These are phyloP conservation scores for Solanum neorickii DNA, from an alignment of 257 asterid species.

Conservation along the genomic window DNA sequence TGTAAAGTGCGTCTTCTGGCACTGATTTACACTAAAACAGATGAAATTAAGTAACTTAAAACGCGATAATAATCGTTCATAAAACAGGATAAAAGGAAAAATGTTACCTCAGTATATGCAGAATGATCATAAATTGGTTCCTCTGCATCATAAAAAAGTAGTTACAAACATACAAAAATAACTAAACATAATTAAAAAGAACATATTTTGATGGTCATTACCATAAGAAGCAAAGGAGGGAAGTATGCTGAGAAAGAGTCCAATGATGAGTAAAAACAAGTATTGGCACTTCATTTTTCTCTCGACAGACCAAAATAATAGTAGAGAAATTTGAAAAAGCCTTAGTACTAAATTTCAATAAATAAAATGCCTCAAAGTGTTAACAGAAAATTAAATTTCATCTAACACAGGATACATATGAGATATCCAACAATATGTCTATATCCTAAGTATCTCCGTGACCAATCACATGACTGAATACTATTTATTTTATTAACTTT, in stretches of 20 bases:
- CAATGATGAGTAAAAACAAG: background rate
- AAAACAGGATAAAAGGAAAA: background rate
- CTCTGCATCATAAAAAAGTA: background rate
- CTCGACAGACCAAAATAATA: background rate
- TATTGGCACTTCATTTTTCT: background rate
- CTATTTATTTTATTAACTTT: background rate
- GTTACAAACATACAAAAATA: no score
- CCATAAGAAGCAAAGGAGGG: background rate
- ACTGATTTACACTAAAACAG: background rate
- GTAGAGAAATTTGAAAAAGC: background rate
- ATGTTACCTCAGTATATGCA: slow-evolving; percentile 25
- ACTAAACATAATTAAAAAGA: background rate
- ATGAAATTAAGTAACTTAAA: background rate
- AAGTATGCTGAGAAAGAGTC: background rate
- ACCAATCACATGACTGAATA: background rate
- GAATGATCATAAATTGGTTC: slow-evolving; percentile 18
- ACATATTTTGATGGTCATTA: background rate
- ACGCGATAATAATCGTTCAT: background rate
- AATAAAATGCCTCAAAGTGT: background rate
- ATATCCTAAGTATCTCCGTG: background rate
- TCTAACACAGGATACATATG: background rate
- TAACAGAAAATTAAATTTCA: background rate
- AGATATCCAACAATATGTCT: background rate
- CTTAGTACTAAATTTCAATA: background rate
- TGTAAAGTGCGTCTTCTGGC: background rate